These are phyloP conservation scores for Grammothele lineata DNA, from an alignment of 768 basidiomycete genomes.

Conservation along the genomic window DNA sequence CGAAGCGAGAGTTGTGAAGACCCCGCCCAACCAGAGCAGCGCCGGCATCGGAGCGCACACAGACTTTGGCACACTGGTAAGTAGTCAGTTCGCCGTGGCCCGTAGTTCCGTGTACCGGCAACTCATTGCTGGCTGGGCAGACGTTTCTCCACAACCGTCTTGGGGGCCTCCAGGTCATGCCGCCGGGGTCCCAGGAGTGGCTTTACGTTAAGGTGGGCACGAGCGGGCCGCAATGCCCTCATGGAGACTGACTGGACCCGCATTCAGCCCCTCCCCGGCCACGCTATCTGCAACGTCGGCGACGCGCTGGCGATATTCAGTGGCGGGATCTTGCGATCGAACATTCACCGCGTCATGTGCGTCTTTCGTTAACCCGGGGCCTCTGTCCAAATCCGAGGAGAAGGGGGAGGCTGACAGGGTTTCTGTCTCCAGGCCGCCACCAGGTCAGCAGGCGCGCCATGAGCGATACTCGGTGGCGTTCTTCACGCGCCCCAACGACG, in stretches of 20 bases:
- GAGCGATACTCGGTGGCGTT: constrained; percentile 32
- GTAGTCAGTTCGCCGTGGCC: constrained; percentile 13
- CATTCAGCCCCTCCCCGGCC: constrained; percentile 37
- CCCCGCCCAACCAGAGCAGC: constrained; percentile 29
- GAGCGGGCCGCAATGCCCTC: neutral
- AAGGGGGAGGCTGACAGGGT: too few relatives aligned
- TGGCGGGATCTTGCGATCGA: constrained; percentile 41
- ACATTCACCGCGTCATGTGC: constrained; percentile 40
- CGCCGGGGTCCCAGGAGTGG: constrained; percentile 35
- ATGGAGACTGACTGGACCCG: neutral
- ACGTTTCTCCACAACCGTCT: constrained; percentile 40
- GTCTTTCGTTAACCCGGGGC: constrained; percentile 20
- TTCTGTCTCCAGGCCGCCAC: constrained; percentile 32
- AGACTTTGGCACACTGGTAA: constrained; percentile 69
- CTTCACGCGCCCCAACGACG: constrained; percentile 32
- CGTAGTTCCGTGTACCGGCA: constrained; percentile 1
- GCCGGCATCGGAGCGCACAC: constrained; percentile 60
- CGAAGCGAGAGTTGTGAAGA: constrained; percentile 53
- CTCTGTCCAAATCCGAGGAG: too few relatives aligned
- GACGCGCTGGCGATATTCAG: constrained; percentile 43
- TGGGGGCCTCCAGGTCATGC: constrained; percentile 41
- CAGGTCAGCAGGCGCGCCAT: constrained; percentile 29
- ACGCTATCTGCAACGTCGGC: constrained; percentile 43
- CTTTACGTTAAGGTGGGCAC: constrained; percentile 37
- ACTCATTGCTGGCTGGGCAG: constrained; percentile 14